Evolutionary conservation across 169 alveolate genomes (phyloP), one percentile per base, ranked within the genome.

Genomic region (Cryptosporidium sp.): DNA sequence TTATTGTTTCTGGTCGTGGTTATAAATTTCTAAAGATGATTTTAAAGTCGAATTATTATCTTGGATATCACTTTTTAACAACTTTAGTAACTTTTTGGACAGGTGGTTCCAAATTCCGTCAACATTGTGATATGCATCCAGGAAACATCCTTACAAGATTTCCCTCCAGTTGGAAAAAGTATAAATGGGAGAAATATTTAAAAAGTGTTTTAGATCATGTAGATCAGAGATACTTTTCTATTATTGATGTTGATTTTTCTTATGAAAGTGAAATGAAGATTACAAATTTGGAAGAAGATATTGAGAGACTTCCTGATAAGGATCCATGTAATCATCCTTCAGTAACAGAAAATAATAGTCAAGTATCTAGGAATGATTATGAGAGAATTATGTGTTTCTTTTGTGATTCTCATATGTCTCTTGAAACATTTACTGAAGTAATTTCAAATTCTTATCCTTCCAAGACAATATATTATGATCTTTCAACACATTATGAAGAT

Each of bases 241-340:
- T 80, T 14, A 60, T 80, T 18, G 89, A 80, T 33, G 42, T 80
- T 8, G 89, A 80, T 48, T 65, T 12, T 29, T 80, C 89, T 14
- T 80, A 80, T 51, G 89, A 80, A 35, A 62, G 80, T 33, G 89
- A 80, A 1, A 61, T 62, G 60, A 65, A 80, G 35, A 67, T 80
- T 21, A 61, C 73, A 6, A 67, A 80, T 48, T 14, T 80, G 53
- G 29, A 31, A 8, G 65, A 53, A 33, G 89, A 80, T 45, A 29
- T 80, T 3, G 62, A 61, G 33, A 60, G 35, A 37, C 65, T 80
- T 23, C 86, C 86, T 9, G 86, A 73, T 26, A 53, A 60, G 68
- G 51, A 73, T n/a, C 86, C 86, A 3, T 73, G 86, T 23, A 12
- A 33, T n/a, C 86, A 73, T 60, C 86, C 86, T 7, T 73, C 86